Evolutionary conservation across 805 yeast genomes (phyloP).

Genomic region (Metschnikowia noctiluminum): DNA sequence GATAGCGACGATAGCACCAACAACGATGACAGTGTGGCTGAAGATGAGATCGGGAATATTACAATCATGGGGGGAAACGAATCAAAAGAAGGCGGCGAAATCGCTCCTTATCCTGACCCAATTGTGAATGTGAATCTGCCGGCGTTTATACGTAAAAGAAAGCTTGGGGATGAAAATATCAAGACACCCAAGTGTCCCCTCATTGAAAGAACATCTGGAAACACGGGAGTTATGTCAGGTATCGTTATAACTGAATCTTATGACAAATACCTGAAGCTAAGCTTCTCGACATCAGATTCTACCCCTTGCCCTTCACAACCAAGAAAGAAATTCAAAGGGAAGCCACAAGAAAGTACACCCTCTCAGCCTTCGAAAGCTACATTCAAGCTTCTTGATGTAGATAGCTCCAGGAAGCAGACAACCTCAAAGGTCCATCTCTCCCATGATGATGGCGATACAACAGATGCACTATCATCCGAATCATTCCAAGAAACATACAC

Average conservation of each 20-base stretch:
- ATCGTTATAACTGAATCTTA: constrained; percentile 14
- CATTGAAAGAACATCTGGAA: neutral
- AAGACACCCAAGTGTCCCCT: neutral
- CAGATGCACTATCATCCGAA: neutral
- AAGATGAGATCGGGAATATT: constrained; percentile 23
- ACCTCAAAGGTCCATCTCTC: constrained; percentile 15
- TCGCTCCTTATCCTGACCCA: neutral
- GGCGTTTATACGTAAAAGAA: constrained; percentile 26
- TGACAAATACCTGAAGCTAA: constrained; percentile 19
- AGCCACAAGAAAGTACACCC: constrained; percentile 19
- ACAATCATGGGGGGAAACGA: constrained; percentile 25
- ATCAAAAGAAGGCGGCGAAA: constrained; percentile 6
- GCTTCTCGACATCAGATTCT: constrained; percentile 37
- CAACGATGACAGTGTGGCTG: neutral
- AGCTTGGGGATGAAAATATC: constrained; percentile 13
- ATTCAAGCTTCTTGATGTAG: constrained; percentile 27
- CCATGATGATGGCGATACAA: neutral
- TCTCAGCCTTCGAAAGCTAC: constrained; percentile 20
- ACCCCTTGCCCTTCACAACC: constrained; percentile 45
- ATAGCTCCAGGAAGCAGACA: constrained; percentile 28
- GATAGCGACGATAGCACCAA: constrained; percentile 13
- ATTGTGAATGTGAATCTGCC: constrained; percentile 17
- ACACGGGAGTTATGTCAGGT: constrained; percentile 18
- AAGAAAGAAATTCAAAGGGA: constrained; percentile 30
- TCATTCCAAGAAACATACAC: neutral